phyloP scores from a whole-genome alignment of 2,329 filamentous ascomycete species.

The Aureobasidium pullulans region DNA sequence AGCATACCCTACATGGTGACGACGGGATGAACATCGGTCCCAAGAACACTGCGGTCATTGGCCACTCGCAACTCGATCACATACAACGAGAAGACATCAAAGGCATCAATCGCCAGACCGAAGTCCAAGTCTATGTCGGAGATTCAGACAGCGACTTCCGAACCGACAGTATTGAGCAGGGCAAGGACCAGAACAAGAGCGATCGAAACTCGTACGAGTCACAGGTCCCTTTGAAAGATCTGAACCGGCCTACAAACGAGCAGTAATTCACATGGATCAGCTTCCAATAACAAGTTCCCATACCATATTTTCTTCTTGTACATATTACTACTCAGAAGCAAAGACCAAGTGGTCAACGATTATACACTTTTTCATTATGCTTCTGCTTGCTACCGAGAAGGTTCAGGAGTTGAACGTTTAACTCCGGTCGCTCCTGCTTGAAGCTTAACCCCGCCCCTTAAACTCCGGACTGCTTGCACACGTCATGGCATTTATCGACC shows the following conservation, averaged over 20 bases:
- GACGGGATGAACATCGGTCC: not conserved
- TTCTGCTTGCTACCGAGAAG: too few species aligned
- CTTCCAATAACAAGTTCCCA: too few species aligned
- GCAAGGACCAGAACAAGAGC: not conserved
- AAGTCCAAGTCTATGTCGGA: constrained; percentile 3
- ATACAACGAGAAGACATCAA: not conserved
- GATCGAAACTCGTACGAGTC: not conserved
- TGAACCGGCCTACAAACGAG: not conserved
- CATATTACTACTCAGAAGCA: not conserved
- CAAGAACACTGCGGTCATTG: not conserved
- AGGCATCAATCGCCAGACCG: constrained; percentile 1
- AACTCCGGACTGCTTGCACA: not conserved
- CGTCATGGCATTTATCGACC: too few species aligned
- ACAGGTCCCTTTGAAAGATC: not conserved
- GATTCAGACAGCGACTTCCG: constrained; percentile 2
- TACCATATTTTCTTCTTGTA: not conserved
- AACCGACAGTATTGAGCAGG: not conserved
- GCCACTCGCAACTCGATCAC: not conserved
- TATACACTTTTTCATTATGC: too few species aligned
- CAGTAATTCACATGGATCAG: not conserved
- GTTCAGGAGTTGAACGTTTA: not conserved
- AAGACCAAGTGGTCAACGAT: too few species aligned
- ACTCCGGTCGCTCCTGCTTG: not conserved
- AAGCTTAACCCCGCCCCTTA: not conserved
- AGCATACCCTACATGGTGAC: not conserved